These are phyloP conservation scores for Lycium ferocissimum DNA, from an alignment of 257 asterid genomes.

Conservation along the genomic window DNA sequence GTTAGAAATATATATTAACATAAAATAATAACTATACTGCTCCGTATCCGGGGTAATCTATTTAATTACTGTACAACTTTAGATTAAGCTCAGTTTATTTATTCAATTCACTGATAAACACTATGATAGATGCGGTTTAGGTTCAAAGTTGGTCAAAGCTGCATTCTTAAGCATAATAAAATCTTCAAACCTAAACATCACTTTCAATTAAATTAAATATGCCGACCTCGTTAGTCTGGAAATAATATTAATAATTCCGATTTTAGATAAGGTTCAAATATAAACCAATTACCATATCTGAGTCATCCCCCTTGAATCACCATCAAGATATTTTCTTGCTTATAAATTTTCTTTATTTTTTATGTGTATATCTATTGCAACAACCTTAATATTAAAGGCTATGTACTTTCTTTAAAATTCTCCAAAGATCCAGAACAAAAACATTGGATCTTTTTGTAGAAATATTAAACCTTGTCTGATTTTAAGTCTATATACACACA, in stretches of 20 bases:
- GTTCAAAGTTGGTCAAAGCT: conserved; percentile 26
- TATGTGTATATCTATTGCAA: too few relatives aligned
- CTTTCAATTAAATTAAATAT: conserved; percentile 41
- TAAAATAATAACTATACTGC: too few relatives aligned
- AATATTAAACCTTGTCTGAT: background rate
- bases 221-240: background rate
- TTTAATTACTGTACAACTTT: background rate
- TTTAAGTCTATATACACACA: background rate
- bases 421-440: too few relatives aligned
- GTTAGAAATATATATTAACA: too few relatives aligned
- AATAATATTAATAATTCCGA: background rate
- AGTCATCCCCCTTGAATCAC: background rate
- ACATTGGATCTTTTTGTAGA: background rate
- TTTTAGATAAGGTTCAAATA: conserved; percentile 45
- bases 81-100: too few relatives aligned
- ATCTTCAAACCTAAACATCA: conserved; percentile 34
- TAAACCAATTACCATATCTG: background rate
- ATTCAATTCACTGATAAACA: too few relatives aligned
- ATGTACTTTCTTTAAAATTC: too few relatives aligned
- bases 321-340: conserved; percentile 26
- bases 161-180: background rate
- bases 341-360: background rate
- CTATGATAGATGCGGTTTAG: background rate
- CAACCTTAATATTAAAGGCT: too few relatives aligned
- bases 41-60: background rate